These are phyloP conservation scores for Hortaea werneckii DNA, from an alignment of 2,329 filamentous ascomycete species.

Conservation along the genomic window DNA sequence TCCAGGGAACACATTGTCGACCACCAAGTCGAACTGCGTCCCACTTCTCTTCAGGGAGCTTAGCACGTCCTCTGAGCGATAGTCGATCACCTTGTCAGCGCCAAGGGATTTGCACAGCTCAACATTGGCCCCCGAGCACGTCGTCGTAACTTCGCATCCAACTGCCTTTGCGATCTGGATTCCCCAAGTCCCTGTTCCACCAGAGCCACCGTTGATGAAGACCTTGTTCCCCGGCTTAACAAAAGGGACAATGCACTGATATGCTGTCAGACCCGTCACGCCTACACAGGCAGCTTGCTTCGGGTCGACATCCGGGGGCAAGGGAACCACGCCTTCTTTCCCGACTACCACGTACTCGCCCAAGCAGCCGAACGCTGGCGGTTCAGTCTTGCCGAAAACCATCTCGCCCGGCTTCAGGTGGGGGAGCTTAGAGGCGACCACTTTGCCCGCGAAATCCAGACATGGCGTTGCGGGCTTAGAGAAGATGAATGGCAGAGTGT, in stretches of 20 bases:
- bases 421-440: slow-evolving; percentile 28
- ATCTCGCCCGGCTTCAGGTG: slow-evolving; percentile 27
- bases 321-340: slow-evolving; percentile 14
- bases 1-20: slow-evolving; percentile 49
- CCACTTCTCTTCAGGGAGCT: slow-evolving; percentile 38
- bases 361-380: slow-evolving; percentile 26
- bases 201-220: slow-evolving; percentile 54
- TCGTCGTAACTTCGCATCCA: slow-evolving; percentile 49
- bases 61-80: slow-evolving; percentile 41
- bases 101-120: slow-evolving; percentile 49
- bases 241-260: slow-evolving; percentile 27
- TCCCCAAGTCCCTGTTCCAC: slow-evolving; percentile 49
- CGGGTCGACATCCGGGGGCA: slow-evolving; percentile 26
- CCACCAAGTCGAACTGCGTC: slow-evolving; percentile 38
- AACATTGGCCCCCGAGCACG: slow-evolving; percentile 49
- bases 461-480: slow-evolving; percentile 8
- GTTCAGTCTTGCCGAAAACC: slow-evolving; percentile 30
- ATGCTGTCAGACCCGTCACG: slow-evolving; percentile 30
- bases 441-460: slow-evolving; percentile 44
- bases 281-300: slow-evolving; percentile 29
- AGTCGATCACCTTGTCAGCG: slow-evolving; percentile 55
- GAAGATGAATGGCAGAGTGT: slow-evolving; percentile 17
- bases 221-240: slow-evolving; percentile 40
- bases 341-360: slow-evolving; percentile 27
- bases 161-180: slow-evolving; percentile 55